Evolutionary conservation across 805 yeast species (phyloP), one percentile per base, ranked within the genome.

Genomic region (Kluyveromyces wickerhamii): DNA sequence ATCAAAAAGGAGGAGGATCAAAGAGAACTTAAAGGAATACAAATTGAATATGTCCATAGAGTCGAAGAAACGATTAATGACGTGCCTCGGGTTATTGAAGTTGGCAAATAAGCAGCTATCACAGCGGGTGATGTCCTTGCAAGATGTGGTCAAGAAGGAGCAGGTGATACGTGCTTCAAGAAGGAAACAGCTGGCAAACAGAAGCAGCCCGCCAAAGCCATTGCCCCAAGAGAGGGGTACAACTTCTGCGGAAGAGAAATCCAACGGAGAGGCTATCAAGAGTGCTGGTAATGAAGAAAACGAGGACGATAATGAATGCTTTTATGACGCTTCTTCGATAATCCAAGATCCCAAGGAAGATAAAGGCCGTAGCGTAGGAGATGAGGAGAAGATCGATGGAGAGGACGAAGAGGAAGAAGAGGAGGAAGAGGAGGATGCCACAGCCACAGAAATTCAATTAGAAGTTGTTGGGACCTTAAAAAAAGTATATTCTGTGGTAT

Each of bases 401-500:
- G 44, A 41, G 19, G 47, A 36, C 13, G 44, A 47, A 5, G 53
- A 48, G 11, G 50, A 47, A 12, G 58, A 54, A 2, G 56, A 49
- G 13, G 60, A 57, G 25, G 60, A 43, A 38, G 51, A 38, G 27
- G 38, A 39, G 7, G 49, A 47, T 40, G 55, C 42, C 29, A 49
- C 42, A 27, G 48, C 59, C 10, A 49, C 54, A 7, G 65, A 75
- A 29, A 69, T 88, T 22, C 81, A 84, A 43, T 72, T 77, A 44
- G 98, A 89, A 45, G 85, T 89, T 22, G 79, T 88, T 7, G 72
- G 82, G 1, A 92, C 96, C 0, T 88, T 92, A 17, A 84, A 85
- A 54, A 89, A 86, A 52, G 86, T 87, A 30, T 87, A 88, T 22
- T 74, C 77, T 26, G 74, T 89, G 24, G 82, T 92, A 8, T 84